Percentiles rank a stretch among this genome's conserved stretches.
Evolutionary conservation across 192 early-diverging fungal species (phyloP).

Genomic region (Gamsiella multidivaricata): DNA sequence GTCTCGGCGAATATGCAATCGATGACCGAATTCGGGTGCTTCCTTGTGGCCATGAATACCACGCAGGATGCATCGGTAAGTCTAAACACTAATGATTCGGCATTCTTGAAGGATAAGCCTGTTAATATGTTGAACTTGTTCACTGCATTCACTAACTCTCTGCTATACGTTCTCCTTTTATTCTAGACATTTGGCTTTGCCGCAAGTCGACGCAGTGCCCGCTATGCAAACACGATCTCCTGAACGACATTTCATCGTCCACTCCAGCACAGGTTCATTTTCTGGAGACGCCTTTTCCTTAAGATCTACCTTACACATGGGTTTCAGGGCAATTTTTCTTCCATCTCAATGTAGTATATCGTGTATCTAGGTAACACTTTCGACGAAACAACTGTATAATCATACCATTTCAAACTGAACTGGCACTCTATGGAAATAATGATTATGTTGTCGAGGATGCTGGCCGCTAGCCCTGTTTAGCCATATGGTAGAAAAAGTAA

Average conservation of each 20-base stretch:
- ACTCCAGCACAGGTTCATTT: background rate
- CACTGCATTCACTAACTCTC: background rate
- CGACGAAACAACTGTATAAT: no score
- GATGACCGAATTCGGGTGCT: slow-evolving; percentile 34
- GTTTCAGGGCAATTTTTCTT: no score
- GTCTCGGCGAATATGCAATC: slow-evolving; percentile 28
- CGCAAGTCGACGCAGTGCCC: slow-evolving; percentile 49
- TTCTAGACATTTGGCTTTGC: slow-evolving; percentile 48
- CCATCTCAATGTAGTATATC: no score
- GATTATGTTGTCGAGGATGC: background rate
- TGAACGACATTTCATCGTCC: slow-evolving; percentile 6
- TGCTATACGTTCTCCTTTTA: background rate
- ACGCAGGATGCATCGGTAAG: slow-evolving; percentile 49
- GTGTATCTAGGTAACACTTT: no score
- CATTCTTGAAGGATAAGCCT: no score
- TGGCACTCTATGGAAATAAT: no score
- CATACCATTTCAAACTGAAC: no score
- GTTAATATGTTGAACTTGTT: background rate
- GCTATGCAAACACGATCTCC: slow-evolving; percentile 48
- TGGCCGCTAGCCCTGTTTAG: slow-evolving; percentile 53
- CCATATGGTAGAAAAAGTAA: slow-evolving; percentile 79
- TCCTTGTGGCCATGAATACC: slow-evolving; percentile 49
- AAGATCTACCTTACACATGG: no score
- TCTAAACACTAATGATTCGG: background rate
- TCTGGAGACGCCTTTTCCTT: background rate